Conservation (phyloP, 495 filamentous ascomycete genomes). For the Penicillium coffeae region DNA sequence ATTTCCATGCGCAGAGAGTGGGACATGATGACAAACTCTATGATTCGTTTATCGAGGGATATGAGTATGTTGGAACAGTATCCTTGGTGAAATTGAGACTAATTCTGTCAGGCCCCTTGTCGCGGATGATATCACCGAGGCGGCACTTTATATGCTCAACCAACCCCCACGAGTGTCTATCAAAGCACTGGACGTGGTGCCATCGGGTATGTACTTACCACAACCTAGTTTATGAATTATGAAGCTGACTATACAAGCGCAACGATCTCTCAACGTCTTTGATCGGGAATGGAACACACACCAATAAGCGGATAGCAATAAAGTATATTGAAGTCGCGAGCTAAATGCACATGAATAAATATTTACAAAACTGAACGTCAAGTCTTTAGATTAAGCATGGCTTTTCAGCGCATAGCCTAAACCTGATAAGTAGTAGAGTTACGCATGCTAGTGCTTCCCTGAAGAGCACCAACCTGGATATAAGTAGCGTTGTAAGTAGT, state of each 20-base stretch:
- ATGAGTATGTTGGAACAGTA: conserved; percentile 9
- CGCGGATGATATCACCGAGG: conserved; percentile 27
- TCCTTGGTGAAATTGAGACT: neutral
- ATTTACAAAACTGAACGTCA: too few species aligned
- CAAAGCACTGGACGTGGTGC: conserved; percentile 37
- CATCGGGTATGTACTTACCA: conserved; percentile 16
- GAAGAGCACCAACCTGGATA: conserved; percentile 29
- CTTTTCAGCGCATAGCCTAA: neutral
- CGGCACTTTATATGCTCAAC: conserved; percentile 30
- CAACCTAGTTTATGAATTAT: neutral
- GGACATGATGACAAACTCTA: conserved; percentile 27
- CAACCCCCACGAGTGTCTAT: conserved; percentile 24
- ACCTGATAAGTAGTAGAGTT: conserved; percentile 11
- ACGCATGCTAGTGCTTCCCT: conserved; percentile 21
- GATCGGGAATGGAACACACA: conserved; percentile 25
- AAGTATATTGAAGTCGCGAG: too few species aligned
- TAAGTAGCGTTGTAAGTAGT: conserved; percentile 10
- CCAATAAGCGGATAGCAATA: neutral
- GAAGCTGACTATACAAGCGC: conserved; percentile 7
- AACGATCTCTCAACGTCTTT: conserved; percentile 23
- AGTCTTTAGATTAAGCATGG: neutral
- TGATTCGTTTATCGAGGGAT: conserved; percentile 32
- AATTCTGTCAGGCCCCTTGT: conserved; percentile 17
- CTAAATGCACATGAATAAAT: too few species aligned
- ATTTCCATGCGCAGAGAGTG: conserved; percentile 37